Percentiles rank a stretch among this genome's conserved stretches.
phyloP scores from a whole-genome alignment of 2,329 filamentous ascomycete species.

The Chrysoporthe puriensis region DNA sequence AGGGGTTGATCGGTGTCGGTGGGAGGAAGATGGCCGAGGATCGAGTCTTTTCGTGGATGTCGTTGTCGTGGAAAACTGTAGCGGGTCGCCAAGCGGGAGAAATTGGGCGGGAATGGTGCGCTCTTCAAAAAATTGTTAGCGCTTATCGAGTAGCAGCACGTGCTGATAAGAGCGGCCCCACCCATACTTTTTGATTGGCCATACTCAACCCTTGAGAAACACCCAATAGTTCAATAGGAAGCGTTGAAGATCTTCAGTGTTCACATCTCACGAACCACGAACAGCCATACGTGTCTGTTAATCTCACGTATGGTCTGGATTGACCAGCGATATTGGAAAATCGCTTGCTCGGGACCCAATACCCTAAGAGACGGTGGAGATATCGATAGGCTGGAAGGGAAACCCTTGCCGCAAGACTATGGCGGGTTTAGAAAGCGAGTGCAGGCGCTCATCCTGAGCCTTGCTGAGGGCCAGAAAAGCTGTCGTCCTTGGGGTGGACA shows the following conservation, averaged over 20 bases:
- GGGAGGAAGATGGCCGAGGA: slow-evolving; percentile 27
- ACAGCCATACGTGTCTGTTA: background rate
- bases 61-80: slow-evolving; percentile 22
- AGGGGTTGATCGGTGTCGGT: slow-evolving; percentile 24
- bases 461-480: background rate
- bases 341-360: background rate
- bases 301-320: background rate
- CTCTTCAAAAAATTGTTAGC: slow-evolving; percentile 19
- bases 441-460: background rate
- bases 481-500: background rate
- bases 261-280: background rate
- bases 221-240: background rate
- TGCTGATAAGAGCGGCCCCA: slow-evolving; percentile 11
- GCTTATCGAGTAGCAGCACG: slow-evolving; percentile 2
- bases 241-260: background rate
- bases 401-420: background rate
- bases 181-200: background rate
- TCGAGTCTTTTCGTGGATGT: slow-evolving; percentile 25
- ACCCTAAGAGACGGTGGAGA: background rate
- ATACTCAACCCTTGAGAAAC: background rate
- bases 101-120: slow-evolving; percentile 29
- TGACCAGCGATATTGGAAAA: background rate
- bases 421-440: background rate
- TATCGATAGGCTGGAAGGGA: background rate
- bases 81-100: slow-evolving; percentile 21